phyloP scores from a whole-genome alignment of 441 rosid species.

The Populus tomentosa region DNA sequence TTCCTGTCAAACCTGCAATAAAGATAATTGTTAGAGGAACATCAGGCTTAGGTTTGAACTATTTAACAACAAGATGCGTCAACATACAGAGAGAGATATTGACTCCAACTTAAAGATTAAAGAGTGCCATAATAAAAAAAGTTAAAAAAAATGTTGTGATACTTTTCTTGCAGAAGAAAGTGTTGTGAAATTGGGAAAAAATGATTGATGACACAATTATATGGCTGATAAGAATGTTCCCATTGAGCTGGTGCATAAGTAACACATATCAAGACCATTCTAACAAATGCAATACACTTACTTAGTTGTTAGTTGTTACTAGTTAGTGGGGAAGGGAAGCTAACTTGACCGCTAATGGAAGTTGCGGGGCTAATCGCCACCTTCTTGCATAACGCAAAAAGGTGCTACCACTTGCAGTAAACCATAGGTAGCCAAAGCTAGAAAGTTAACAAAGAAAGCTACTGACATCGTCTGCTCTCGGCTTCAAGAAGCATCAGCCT shows the following conservation, averaged over 20 bases:
- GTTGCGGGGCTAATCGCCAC: not conserved
- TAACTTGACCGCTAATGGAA: not conserved
- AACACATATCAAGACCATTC: not conserved
- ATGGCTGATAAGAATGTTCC: not conserved
- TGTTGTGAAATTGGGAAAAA: not conserved
- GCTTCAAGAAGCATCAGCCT: not conserved
- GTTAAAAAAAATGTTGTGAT: not conserved
- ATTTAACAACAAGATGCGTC: not conserved
- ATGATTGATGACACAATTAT: not conserved
- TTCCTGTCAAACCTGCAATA: constrained; percentile 87
- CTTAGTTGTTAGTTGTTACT: not conserved
- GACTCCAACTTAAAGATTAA: not conserved
- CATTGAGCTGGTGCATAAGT: not conserved
- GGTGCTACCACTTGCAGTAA: not conserved
- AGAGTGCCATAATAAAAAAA: not conserved
- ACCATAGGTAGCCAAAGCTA: not conserved
- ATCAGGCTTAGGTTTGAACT: not conserved
- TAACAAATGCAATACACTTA: too few relatives aligned
- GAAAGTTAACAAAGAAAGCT: not conserved
- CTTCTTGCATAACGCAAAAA: not conserved
- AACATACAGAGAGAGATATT: not conserved
- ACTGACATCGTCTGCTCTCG: not conserved
- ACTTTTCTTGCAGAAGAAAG: not conserved
- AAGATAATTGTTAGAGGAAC: constrained; percentile 7
- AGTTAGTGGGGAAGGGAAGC: not conserved